These are phyloP conservation scores for Salisapilia sapeloensis DNA, from an alignment of 352 stramenopile species.

Conservation along the genomic window DNA sequence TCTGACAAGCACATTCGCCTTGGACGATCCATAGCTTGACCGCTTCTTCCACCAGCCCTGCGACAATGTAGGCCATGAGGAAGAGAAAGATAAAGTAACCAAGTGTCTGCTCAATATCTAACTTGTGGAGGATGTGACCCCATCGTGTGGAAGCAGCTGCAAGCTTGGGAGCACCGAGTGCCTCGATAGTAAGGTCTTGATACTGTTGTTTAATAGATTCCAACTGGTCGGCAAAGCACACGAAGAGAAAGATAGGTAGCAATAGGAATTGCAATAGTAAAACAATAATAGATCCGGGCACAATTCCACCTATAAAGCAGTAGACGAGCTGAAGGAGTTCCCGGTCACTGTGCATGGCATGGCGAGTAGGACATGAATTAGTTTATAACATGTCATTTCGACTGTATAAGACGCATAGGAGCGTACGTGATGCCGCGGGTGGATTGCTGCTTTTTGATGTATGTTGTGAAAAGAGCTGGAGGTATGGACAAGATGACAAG, in stretches of 20 bases:
- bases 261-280: constrained; percentile 18
- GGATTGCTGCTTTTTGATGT: too few species aligned
- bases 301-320: constrained; percentile 31
- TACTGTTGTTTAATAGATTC: constrained; percentile 22
- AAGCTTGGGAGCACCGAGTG: not conserved
- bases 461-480: too few species aligned
- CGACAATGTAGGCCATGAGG: constrained; percentile 28
- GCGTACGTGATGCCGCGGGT: constrained; percentile 9
- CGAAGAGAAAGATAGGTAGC: constrained; percentile 11
- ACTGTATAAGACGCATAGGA: not conserved
- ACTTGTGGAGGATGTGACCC: constrained; percentile 18
- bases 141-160: constrained; percentile 11
- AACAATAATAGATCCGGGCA: constrained; percentile 20
- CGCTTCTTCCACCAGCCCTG: constrained; percentile 40
- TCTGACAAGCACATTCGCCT: constrained; percentile 20
- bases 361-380: not conserved
- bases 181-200: constrained; percentile 10
- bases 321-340: constrained; percentile 41
- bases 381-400: not conserved
- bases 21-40: constrained; percentile 58
- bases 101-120: constrained; percentile 36
- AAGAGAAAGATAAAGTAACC: constrained; percentile 47
- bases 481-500: too few species aligned
- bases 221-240: constrained; percentile 47
- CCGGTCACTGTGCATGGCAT: constrained; percentile 16